Conservation (phyloP, 108 stramenopile genomes). For the Nitzschia palea region DNA sequence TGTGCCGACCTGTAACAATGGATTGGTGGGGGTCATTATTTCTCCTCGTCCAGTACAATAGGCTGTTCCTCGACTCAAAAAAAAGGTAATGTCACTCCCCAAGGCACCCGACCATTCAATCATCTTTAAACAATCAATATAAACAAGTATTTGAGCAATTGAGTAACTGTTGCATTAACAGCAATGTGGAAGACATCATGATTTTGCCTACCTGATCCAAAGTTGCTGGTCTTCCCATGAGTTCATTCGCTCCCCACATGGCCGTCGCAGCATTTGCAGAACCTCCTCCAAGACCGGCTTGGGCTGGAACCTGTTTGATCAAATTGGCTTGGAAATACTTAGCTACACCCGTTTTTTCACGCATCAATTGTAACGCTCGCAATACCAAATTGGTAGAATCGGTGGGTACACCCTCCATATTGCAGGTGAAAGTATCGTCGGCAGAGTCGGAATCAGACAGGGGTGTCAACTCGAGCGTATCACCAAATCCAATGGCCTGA, state of each 20-base stretch:
- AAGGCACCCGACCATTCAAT: constrained; percentile 91
- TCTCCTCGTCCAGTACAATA: constrained; percentile 97
- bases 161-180: background rate
- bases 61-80: constrained; percentile 90
- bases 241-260: constrained; percentile 91
- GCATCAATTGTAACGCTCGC: constrained; percentile 86
- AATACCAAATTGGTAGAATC: constrained; percentile 89
- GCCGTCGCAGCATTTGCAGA: constrained; percentile 94
- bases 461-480: constrained; percentile 67
- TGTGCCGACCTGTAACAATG: constrained; percentile 67
- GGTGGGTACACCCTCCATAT: constrained; percentile 87
- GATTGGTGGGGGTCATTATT: constrained; percentile 84
- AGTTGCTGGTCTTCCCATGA: constrained; percentile 85
- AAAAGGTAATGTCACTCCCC: constrained; percentile 96
- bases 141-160: no score
- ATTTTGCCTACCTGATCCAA: constrained; percentile 57
- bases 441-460: constrained; percentile 45
- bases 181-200: background rate
- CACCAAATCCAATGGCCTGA: constrained; percentile 94
- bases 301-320: constrained; percentile 87
- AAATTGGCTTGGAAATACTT: constrained; percentile 79
- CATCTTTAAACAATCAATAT: constrained; percentile 48
- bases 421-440: constrained; percentile 77
- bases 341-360: constrained; percentile 69
- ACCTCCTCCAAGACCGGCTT: constrained; percentile 95